Percentiles rank a stretch among this genome's conserved stretches.
These are phyloP conservation scores for Lasiosphaeria miniovina DNA, from an alignment of 495 filamentous ascomycete species.

Conservation along the genomic window DNA sequence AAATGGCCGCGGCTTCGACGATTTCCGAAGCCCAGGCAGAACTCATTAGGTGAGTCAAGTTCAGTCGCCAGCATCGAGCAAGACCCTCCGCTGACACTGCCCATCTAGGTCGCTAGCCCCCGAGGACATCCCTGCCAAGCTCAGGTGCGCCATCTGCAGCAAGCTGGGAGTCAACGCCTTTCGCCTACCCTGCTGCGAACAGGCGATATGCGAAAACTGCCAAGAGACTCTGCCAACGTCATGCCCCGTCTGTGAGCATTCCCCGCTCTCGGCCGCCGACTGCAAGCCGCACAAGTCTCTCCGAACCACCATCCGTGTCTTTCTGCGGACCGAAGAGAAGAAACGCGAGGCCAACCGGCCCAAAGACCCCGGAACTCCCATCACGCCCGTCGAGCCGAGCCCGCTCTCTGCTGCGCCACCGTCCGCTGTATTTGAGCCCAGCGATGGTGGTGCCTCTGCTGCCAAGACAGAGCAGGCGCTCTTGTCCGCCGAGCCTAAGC, in stretches of 20 bases:
- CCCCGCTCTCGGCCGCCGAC: constrained; percentile 76
- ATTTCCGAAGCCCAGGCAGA: constrained; percentile 33
- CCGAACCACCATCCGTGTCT: constrained; percentile 83
- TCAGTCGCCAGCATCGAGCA: not conserved
- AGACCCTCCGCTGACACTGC: constrained; percentile 20
- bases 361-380: constrained; percentile 43
- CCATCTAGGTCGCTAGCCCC: constrained; percentile 65
- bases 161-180: constrained; percentile 89
- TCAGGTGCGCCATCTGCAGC: constrained; percentile 89
- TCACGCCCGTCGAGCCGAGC: constrained; percentile 41
- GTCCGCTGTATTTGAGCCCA: constrained; percentile 6
- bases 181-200: constrained; percentile 90
- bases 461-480: too few species aligned
- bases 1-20: constrained; percentile 25
- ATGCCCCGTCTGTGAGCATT: constrained; percentile 91
- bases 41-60: constrained; percentile 36
- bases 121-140: constrained; percentile 89
- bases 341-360: constrained; percentile 63
- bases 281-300: constrained; percentile 87
- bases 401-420: constrained; percentile 25
- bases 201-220: constrained; percentile 87
- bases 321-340: constrained; percentile 82
- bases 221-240: constrained; percentile 71
- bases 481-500: not conserved
- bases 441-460: not conserved